Conservation (phyloP, 257 asterid species). For the Cruciata laevipes region DNA sequence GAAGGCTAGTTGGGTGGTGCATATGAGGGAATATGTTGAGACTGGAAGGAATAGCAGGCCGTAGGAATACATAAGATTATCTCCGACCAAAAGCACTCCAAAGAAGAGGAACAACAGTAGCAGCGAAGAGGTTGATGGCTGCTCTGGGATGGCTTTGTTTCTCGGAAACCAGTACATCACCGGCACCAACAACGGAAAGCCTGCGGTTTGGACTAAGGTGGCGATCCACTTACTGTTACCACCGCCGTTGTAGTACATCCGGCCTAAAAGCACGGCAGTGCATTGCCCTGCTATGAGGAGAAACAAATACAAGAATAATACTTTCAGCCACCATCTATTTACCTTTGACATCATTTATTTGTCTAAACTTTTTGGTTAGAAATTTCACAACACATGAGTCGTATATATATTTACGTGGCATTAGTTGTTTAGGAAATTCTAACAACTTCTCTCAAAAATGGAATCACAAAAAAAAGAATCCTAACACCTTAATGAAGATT, state of each 20-base stretch:
- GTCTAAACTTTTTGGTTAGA: too few relatives aligned
- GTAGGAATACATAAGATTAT: constrained; percentile 29
- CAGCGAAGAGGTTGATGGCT: constrained; percentile 10
- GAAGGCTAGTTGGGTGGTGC: constrained; percentile 36
- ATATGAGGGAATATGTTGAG: constrained; percentile 40
- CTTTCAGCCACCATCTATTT: constrained; percentile 24
- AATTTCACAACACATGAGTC: too few relatives aligned
- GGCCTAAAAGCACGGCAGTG: constrained; percentile 28
- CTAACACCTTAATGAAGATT: too few relatives aligned
- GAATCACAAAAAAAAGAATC: too few relatives aligned
- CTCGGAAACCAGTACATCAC: constrained; percentile 10
- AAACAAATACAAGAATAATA: constrained; percentile 13
- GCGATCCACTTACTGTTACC: constrained; percentile 42
- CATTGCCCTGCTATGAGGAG: constrained; percentile 29
- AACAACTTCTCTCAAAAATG: too few relatives aligned
- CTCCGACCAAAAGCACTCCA: too few relatives aligned
- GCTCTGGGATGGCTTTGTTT: neutral
- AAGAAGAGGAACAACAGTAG: too few relatives aligned
- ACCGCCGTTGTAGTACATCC: constrained; percentile 28
- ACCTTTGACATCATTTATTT: too few relatives aligned
- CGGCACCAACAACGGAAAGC: constrained; percentile 27
- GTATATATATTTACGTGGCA: too few relatives aligned
- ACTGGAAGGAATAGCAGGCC: constrained; percentile 25
- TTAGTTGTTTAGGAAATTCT: too few relatives aligned
- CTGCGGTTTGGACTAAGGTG: constrained; percentile 30